Conservation (phyloP, 805 yeast genomes). For the Jamesozyma piceae region DNA sequence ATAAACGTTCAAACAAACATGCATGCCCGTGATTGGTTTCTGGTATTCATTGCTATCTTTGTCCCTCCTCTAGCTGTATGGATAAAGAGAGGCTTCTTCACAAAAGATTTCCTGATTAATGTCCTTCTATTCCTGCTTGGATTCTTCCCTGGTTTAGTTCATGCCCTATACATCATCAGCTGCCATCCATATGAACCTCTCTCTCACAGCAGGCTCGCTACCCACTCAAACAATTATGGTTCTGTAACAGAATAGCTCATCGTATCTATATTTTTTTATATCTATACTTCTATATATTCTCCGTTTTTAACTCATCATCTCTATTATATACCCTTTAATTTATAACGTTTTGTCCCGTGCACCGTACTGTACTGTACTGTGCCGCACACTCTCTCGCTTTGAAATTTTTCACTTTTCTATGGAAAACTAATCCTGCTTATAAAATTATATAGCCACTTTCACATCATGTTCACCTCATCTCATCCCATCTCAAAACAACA, state of each 20-base stretch:
- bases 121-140: conserved; percentile 52
- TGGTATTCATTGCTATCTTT: conserved; percentile 59
- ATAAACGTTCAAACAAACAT: conserved; percentile 1
- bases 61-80: conserved; percentile 67
- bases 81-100: conserved; percentile 49
- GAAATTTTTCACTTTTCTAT: too few relatives aligned
- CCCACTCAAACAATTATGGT: not conserved
- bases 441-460: too few relatives aligned
- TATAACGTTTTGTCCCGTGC: too few relatives aligned
- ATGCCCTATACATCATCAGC: conserved; percentile 53
- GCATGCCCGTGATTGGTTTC: conserved; percentile 43
- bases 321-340: too few relatives aligned
- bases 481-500: too few relatives aligned
- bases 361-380: too few relatives aligned
- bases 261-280: not conserved
- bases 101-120: conserved; percentile 40
- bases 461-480: too few relatives aligned
- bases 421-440: too few relatives aligned
- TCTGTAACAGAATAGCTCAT: not conserved
- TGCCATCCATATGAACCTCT: conserved; percentile 35
- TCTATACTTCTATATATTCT: not conserved
- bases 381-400: too few relatives aligned
- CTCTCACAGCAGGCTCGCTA: not conserved
- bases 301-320: too few relatives aligned
- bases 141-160: conserved; percentile 61